Evolutionary conservation across 371 early-diverging fungal genomes (phyloP), one percentile per base, ranked within the genome.

Genomic region (Rhizopus microsporus): DNA sequence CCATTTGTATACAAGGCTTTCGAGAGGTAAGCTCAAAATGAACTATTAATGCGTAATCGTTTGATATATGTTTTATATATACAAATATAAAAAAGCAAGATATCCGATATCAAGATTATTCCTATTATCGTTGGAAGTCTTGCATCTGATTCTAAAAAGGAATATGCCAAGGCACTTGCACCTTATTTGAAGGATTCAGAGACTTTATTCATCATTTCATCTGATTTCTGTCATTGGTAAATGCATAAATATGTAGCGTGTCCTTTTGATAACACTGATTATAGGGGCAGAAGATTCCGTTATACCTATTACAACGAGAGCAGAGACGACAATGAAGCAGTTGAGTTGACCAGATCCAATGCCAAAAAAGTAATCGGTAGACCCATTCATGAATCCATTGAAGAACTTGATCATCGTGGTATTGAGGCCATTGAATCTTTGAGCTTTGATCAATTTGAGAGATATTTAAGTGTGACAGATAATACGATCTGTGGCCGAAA

Each of bases 191-290:
- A 68, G 2, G 78, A 89, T 47, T 78, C 86, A 3, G 61, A 77
- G 40, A 91, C 84, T 46, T 68, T 94, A 10, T 95, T 96, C 74
- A 82, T 96, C 35, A 78, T 98, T 16, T 96, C 97, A 9, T 90
- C 91, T 2, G 98, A 98, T 66, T 98, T 98, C 66, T 96, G 98
- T 72, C 98, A 98, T 63, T 97, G 95, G 90, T 92, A 77, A 60
- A 59, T 4, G n/a, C 0, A 5, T 37, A 17, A 33, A 15, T 0
- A 47, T 33, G 13, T 3, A 56, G 49, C 12, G 30, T 4, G 44
- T 44, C 15, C 44, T 23, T 13, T 42, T 39, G 33, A 34, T 9
- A 10, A 40, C 42, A 2, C 29, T 17, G 43, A 10, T 10, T 54
- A 4, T 60, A 78, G 79, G 88, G 90, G 89, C 0, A 65, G 68